These are phyloP conservation scores for Sarocladiaceae sp. DNA, from an alignment of 2,329 filamentous ascomycete genomes.

Conservation along the genomic window DNA sequence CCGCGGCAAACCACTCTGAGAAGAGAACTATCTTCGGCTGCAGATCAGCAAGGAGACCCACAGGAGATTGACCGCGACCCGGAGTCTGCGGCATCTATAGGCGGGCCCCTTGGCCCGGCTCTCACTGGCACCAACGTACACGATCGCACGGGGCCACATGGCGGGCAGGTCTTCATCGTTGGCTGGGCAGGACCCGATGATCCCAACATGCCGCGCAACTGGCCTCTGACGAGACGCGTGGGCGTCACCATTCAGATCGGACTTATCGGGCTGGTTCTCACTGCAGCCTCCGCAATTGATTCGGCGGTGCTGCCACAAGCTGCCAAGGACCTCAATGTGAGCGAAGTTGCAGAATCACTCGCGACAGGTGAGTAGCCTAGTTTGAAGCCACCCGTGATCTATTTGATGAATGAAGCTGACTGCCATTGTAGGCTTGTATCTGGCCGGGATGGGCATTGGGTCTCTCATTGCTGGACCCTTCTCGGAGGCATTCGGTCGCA, in stretches of 20 bases:
- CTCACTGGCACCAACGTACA: conserved; percentile 24
- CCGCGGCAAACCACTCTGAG: not conserved
- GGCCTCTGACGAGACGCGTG: conserved; percentile 30
- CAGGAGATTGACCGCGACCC: not conserved
- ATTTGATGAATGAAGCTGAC: not conserved
- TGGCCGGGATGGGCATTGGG: conserved; percentile 28
- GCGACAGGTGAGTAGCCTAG: conserved; percentile 30
- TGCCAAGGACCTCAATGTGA: conserved; percentile 37
- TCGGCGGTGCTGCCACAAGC: conserved; percentile 40
- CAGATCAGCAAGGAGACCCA: not conserved
- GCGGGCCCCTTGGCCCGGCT: conserved; percentile 18
- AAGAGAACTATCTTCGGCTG: not conserved
- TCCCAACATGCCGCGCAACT: conserved; percentile 38
- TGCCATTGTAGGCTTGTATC: conserved; percentile 13
- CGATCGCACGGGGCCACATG: conserved; percentile 20
- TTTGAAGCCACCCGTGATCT: not conserved
- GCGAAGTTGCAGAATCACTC: conserved; percentile 42
- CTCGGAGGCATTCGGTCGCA: conserved; percentile 33
- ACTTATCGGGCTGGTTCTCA: conserved; percentile 42
- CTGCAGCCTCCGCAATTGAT: conserved; percentile 46
- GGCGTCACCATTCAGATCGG: conserved; percentile 35
- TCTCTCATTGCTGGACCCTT: conserved; percentile 30
- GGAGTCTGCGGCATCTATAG: not conserved
- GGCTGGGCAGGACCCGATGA: conserved; percentile 29
- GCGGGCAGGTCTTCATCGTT: conserved; percentile 25